Percentiles rank a stretch among this genome's conserved stretches.
phyloP scores from a whole-genome alignment of 2,329 filamentous ascomycete genomes.

The Stylonectria norvegica region DNA sequence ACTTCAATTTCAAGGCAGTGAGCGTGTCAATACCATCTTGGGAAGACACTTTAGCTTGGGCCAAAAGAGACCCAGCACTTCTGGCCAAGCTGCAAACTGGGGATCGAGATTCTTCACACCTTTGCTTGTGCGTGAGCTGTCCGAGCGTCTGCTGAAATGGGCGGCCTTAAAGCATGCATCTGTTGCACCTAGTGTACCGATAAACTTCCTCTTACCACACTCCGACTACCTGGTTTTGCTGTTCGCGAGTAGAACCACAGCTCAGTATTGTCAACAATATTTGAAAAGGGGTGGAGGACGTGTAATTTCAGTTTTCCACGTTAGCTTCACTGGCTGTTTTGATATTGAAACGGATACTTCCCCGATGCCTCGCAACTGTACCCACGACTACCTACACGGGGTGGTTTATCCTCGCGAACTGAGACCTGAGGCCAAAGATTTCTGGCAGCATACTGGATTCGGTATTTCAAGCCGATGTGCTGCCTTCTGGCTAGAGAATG shows the following conservation, averaged over 20 bases:
- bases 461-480: slow-evolving; percentile 30
- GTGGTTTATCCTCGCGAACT: slow-evolving; percentile 15
- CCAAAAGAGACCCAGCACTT: slow-evolving; percentile 16
- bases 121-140: slow-evolving; percentile 20
- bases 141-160: slow-evolving; percentile 17
- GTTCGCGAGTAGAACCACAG: slow-evolving; percentile 14
- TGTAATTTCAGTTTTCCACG: slow-evolving; percentile 2
- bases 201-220: slow-evolving; percentile 1
- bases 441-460: slow-evolving; percentile 30
- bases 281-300: too few species aligned
- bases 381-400: slow-evolving; percentile 11
- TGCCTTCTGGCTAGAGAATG: slow-evolving; percentile 22
- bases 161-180: slow-evolving; percentile 1
- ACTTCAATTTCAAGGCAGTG: slow-evolving; percentile 17
- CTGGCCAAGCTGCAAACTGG: slow-evolving; percentile 23
- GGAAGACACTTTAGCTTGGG: slow-evolving; percentile 26
- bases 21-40: slow-evolving; percentile 32
- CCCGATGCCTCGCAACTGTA: background rate
- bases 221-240: slow-evolving; percentile 8
- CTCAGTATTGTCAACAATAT: slow-evolving; percentile 16
- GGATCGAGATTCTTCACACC: slow-evolving; percentile 29
- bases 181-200: too few species aligned
- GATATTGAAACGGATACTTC: background rate
- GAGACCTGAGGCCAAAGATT: slow-evolving; percentile 22
- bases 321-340: slow-evolving; percentile 13